Conservation (phyloP, 352 stramenopile genomes). For the Phytopythium vexans region DNA sequence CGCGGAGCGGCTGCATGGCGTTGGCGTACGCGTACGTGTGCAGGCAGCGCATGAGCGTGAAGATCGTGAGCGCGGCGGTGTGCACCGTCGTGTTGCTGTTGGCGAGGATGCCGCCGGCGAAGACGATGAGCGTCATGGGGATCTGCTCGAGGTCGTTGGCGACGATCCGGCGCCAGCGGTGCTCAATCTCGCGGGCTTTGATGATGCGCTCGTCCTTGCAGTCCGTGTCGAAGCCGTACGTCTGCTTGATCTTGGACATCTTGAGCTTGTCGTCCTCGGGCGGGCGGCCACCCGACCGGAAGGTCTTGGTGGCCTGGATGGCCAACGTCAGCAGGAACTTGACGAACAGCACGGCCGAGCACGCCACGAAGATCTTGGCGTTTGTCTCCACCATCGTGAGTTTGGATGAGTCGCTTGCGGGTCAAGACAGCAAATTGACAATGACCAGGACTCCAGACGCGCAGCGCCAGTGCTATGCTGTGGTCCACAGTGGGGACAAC, state of each 20-base stretch:
- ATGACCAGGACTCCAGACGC: conserved; percentile 4
- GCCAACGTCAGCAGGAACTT: conserved; percentile 32
- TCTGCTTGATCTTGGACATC: conserved; percentile 26
- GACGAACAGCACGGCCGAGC: conserved; percentile 33
- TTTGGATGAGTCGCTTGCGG: conserved; percentile 4
- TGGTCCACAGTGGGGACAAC: too few relatives aligned
- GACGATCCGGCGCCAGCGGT: conserved; percentile 52
- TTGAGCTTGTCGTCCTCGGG: conserved; percentile 31
- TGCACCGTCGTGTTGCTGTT: conserved; percentile 34
- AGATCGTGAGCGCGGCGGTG: conserved; percentile 24
- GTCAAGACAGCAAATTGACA: conserved; percentile 4
- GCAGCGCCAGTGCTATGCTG: conserved; percentile 8
- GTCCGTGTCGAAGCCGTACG: conserved; percentile 25
- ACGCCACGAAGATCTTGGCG: conserved; percentile 30
- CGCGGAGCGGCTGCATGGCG: conserved; percentile 32
- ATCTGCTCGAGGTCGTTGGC: conserved; percentile 66
- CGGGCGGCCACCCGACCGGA: conserved; percentile 29
- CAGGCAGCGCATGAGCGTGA: conserved; percentile 29
- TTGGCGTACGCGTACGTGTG: conserved; percentile 40
- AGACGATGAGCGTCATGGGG: conserved; percentile 48
- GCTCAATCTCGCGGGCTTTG: conserved; percentile 23
- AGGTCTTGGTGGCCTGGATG: conserved; percentile 35
- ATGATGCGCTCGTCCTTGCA: conserved; percentile 20
- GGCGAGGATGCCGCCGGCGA: conserved; percentile 39
- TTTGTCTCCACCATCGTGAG: conserved; percentile 15